Evolutionary conservation across 495 filamentous ascomycete species (phyloP), one percentile per base, ranked within the genome.

Genomic region (Aspergillus saccharolyticus): DNA sequence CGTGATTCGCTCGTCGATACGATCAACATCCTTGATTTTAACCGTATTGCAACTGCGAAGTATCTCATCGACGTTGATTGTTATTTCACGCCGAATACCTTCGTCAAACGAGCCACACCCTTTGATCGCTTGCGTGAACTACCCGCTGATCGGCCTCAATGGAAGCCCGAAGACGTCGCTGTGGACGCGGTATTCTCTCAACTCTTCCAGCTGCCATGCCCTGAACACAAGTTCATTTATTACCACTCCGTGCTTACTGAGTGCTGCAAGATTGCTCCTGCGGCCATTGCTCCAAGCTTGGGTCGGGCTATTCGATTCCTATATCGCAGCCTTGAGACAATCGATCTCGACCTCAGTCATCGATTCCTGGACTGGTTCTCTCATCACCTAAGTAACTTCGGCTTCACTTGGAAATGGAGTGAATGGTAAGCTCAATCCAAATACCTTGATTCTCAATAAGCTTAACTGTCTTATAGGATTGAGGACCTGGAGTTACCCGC

Each of bases 331-430:
- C 70, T 90, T 7, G 85, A 91, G 59, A 78, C 79, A 3, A 85
- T 97, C 75, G 94, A 99, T 64, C 70, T 95, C 43, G 95, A 99
- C 73, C 74, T 99, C 42, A 80, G 74, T 56, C 86, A 89, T 69
- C 85, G 94, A 16, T 97, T 97, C 73, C 78, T 95, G 66, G 94
- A 97, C 69, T 99, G 94, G 94, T 99, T 99, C 65, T 81, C 92
- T 15, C 95, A 99, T 66, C 94, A 99, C 75, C 69, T 99, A 62
- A 96, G 91, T 71, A 99, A 99, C 74, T 99, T 97, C 65, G 94
- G 96, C 42, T 99, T 97, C 65, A 94, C 95, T 3, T 99, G 94
- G 94, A 97, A 97, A 74, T 99, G 94, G 94, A 87, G 87, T 18
- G 94, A 99, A 74, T 99, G 94, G 94, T 85, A 67, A 70, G 79